phyloP scores from a whole-genome alignment of 2,329 filamentous ascomycete species.

The Diaporthe caulivora region DNA sequence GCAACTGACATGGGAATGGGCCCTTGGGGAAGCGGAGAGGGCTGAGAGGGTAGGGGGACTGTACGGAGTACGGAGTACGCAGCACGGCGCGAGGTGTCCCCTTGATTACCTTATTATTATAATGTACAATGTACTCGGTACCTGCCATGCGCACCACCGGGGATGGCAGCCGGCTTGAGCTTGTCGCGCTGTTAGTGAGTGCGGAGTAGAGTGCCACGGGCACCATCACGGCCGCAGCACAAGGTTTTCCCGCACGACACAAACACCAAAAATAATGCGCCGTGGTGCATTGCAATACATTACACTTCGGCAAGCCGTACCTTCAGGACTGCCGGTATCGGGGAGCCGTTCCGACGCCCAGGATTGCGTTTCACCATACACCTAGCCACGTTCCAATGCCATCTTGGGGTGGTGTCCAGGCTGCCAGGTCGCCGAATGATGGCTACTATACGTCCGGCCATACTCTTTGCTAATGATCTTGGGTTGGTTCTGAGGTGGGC shows the following conservation, averaged over 20 bases:
- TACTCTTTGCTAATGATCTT: background rate
- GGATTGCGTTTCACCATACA: slow-evolving; percentile 28
- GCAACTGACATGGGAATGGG: slow-evolving; percentile 26
- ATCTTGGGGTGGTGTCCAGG: slow-evolving; percentile 13
- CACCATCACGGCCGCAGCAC: slow-evolving; percentile 11
- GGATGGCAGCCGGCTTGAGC: slow-evolving; percentile 34
- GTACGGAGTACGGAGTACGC: too few relatives aligned
- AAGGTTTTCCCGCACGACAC: slow-evolving; percentile 23
- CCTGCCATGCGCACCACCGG: slow-evolving; percentile 29
- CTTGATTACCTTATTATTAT: too few relatives aligned
- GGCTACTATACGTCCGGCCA: too few relatives aligned
- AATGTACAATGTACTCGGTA: too few relatives aligned
- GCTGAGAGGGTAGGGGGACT: slow-evolving; percentile 26
- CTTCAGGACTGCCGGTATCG: slow-evolving; percentile 30
- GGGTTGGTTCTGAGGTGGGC: slow-evolving; percentile 7
- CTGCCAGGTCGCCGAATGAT: background rate
- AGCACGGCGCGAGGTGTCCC: background rate
- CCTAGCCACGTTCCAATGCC: slow-evolving; percentile 6
- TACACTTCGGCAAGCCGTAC: background rate
- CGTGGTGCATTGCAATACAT: slow-evolving; percentile 14
- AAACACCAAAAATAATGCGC: slow-evolving; percentile 29
- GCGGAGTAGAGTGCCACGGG: slow-evolving; percentile 14
- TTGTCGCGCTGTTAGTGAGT: slow-evolving; percentile 14
- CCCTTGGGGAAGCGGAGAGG: slow-evolving; percentile 28
- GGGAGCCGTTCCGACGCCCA: slow-evolving; percentile 22